Evolutionary conservation across 164 flowering plant genomes (phyloP).

Genomic region (Sextonia rubra): DNA sequence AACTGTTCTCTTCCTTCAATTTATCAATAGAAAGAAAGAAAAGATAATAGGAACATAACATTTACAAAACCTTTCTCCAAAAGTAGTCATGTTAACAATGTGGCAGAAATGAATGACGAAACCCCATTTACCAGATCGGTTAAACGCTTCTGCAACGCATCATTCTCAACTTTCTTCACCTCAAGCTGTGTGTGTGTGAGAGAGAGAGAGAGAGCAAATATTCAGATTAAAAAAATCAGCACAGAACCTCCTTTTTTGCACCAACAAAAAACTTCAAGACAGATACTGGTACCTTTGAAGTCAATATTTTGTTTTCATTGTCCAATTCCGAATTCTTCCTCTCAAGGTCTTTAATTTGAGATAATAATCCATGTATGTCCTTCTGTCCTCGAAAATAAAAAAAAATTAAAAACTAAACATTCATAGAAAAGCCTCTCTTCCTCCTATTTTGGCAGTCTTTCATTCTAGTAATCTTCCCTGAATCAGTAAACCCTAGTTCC

Average conservation of each 20-base stretch:
- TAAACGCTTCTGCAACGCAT: conserved; percentile 46
- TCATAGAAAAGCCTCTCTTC: neutral
- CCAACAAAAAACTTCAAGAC: neutral
- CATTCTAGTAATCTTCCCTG: neutral
- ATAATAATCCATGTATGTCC: conserved; percentile 62
- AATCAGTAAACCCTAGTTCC: neutral
- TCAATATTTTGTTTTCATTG: conserved; percentile 49
- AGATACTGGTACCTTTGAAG: conserved; percentile 39
- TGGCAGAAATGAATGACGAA: neutral
- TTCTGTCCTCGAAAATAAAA: conserved; percentile 30
- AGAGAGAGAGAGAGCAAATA: neutral
- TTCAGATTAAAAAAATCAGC: neutral
- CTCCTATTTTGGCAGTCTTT: too few relatives aligned
- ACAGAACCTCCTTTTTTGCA: conserved; percentile 3
- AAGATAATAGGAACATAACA: neutral
- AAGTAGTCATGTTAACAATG: neutral
- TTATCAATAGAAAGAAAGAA: conserved; percentile 4
- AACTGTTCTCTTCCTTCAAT: conserved; percentile 63
- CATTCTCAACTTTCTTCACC: conserved; percentile 48
- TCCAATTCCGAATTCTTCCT: conserved; percentile 59
- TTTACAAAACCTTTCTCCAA: neutral
- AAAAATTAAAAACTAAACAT: neutral
- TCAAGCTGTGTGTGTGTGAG: conserved; percentile 71
- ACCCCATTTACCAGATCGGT: conserved; percentile 58
- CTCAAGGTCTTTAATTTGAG: conserved; percentile 60